These are phyloP conservation scores for Colletotrichum brevisporum DNA, from an alignment of 2,329 filamentous ascomycete species.

Conservation along the genomic window DNA sequence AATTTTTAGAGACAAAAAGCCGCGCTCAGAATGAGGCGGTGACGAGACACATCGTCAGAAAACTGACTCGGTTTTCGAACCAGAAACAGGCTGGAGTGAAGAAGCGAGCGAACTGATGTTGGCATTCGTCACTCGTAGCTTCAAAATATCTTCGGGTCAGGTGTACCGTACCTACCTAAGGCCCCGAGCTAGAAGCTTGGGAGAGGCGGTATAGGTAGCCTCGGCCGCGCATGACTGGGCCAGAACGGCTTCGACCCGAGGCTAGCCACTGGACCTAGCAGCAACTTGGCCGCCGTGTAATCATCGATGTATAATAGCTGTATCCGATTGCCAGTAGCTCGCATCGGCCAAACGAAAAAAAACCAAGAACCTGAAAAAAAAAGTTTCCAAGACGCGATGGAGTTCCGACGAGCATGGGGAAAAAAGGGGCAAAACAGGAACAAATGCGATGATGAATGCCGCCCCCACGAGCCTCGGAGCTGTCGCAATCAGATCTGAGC, in stretches of 20 bases:
- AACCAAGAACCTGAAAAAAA: slow-evolving; percentile 7
- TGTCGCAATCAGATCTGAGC: slow-evolving; percentile 9
- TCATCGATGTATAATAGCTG: slow-evolving; percentile 26
- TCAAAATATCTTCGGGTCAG: neutral
- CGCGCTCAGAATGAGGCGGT: neutral
- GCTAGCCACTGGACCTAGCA: slow-evolving; percentile 7
- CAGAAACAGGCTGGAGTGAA: neutral
- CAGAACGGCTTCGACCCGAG: neutral
- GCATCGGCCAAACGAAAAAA: slow-evolving; percentile 14
- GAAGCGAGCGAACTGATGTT: neutral
- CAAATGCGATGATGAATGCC: slow-evolving; percentile 15
- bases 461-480: neutral
- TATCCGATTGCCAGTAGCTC: slow-evolving; percentile 10
- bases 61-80: neutral
- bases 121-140: slow-evolving; percentile 1
- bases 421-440: neutral
- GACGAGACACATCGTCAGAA: neutral
- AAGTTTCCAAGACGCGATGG: neutral
- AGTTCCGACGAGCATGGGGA: neutral
- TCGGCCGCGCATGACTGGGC: slow-evolving; percentile 9
- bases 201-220: slow-evolving; percentile 10
- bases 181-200: neutral
- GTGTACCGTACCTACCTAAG: neutral
- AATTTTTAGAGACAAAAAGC: neutral
- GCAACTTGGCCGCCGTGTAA: slow-evolving; percentile 10